Percentiles rank a stretch among this genome's conserved stretches.
phyloP scores from a whole-genome alignment of 2,329 filamentous ascomycete species.

The Diaporthe citrichinensis region DNA sequence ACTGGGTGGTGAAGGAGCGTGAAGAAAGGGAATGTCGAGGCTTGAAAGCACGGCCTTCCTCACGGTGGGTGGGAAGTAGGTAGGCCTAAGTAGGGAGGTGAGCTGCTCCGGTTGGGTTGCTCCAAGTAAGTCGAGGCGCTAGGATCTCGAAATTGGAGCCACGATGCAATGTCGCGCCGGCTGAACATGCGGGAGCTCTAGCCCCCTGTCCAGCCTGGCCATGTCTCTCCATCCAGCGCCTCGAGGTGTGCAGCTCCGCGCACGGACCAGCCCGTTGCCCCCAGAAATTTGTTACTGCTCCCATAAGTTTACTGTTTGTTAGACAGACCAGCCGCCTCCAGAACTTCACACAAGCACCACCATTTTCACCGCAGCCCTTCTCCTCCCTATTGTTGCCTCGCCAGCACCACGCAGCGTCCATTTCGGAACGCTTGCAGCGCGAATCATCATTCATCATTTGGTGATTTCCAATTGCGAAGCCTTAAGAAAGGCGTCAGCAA shows the following conservation, averaged over 20 bases:
- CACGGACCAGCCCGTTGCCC: slow-evolving; percentile 17
- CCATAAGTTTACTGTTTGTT: not conserved
- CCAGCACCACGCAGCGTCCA: not conserved
- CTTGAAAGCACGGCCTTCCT: slow-evolving; percentile 27
- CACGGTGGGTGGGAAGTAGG: slow-evolving; percentile 8
- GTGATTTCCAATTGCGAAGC: not conserved
- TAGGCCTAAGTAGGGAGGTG: slow-evolving; percentile 9
- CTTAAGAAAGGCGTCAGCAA: not conserved
- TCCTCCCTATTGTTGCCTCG: not conserved
- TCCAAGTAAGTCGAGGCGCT: slow-evolving; percentile 22
- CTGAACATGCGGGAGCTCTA: slow-evolving; percentile 26
- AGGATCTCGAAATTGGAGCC: slow-evolving; percentile 37
- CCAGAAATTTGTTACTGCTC: slow-evolving; percentile 30
- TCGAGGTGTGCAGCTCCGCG: not conserved
- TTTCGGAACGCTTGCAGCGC: not conserved
- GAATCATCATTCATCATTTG: not conserved
- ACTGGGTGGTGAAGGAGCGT: slow-evolving; percentile 38
- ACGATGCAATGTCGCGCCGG: slow-evolving; percentile 38
- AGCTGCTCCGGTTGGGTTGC: not conserved
- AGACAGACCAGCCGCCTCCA: not conserved
- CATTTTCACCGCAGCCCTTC: not conserved
- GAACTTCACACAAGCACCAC: not conserved
- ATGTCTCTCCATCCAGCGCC: not conserved
- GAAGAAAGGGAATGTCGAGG: slow-evolving; percentile 34
- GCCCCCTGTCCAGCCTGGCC: slow-evolving; percentile 31